Base-by-base conservation (phyloP, 2,329 filamentous ascomycete species). In the Aureobasidium musti region DNA sequence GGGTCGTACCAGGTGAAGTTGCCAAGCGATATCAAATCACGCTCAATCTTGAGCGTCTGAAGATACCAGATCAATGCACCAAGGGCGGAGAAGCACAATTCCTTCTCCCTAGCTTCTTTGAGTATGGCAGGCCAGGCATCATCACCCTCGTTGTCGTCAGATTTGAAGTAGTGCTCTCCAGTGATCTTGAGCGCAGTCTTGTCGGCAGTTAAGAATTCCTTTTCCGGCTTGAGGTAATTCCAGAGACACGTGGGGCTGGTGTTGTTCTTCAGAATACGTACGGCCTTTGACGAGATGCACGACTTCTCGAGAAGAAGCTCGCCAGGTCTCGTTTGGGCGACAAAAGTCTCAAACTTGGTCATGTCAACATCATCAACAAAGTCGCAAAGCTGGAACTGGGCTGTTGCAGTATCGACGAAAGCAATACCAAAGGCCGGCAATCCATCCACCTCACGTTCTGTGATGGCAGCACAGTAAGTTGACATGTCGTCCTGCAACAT, bases 401-500 rank as follows among this genome's bases (percentile, higher is more conserved):
- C 95, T 0, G 94, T 99, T 1, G 95, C 93, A 8, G 95, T 95
- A 75, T 99, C 95, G 13, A 96, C 91, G 77, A 98, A 97, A 0
- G 92, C 89, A 61, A 99, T 88, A 10, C 95, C 95, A 76, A 99
- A 99, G 0, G 87, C 87, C 5, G 95, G 93, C 33, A 87, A 82
- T 63, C 88, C 90, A 68, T 95, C 87, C 1, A 87, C 81, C 13
- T 90, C 82, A 0, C 78, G 77, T 70, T 84, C 82, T 69, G 99
- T 99, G 79, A 99, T 95, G 1, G 95, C 91, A 63, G 95, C 92
- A 76, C 95, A 99, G 77, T 92, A 98, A 0, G 92, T 96, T 1
- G 95, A 91, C 89, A 97, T 97, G 77, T 99, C 95, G 74, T 97
- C 92, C 76, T 98, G 94, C 47, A 99, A 86, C 95, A 99, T 99